Percentiles rank a stretch among this genome's conserved stretches.
phyloP scores from a whole-genome alignment of 106 monocot genomes.

The Phalaenopsis aphrodite region DNA sequence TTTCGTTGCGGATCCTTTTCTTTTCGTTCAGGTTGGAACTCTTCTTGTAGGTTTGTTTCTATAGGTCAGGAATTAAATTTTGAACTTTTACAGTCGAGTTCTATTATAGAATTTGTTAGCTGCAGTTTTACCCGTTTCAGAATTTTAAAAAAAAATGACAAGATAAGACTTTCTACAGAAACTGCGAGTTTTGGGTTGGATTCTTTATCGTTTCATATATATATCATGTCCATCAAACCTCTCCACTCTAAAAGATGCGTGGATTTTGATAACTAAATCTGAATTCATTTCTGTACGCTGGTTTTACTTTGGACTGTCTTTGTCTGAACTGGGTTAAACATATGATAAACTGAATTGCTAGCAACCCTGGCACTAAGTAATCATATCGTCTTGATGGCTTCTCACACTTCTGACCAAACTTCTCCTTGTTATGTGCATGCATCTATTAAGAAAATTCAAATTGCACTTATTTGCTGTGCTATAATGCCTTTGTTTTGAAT shows the following conservation, averaged over 20 bases:
- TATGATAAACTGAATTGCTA: background rate
- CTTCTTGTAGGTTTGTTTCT: background rate
- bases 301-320: background rate
- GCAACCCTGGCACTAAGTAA: no score
- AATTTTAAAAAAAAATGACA: background rate
- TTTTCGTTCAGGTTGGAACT: conserved; percentile 43
- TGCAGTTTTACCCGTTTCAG: background rate
- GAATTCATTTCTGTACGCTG: background rate
- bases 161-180: background rate
- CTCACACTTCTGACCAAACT: no score
- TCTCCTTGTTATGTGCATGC: no score
- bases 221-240: background rate
- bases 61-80: background rate
- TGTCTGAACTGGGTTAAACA: background rate
- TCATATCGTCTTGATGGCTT: no score
- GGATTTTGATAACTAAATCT: background rate
- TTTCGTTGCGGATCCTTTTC: conserved; percentile 65
- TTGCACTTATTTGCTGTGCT: no score
- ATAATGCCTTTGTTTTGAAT: no score
- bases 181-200: background rate
- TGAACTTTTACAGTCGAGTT: background rate
- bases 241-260: background rate
- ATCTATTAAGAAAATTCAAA: no score
- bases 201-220: background rate
- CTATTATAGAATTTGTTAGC: background rate